phyloP scores from a whole-genome alignment of 257 asterid genomes.

The Solanum ossicruentum region DNA sequence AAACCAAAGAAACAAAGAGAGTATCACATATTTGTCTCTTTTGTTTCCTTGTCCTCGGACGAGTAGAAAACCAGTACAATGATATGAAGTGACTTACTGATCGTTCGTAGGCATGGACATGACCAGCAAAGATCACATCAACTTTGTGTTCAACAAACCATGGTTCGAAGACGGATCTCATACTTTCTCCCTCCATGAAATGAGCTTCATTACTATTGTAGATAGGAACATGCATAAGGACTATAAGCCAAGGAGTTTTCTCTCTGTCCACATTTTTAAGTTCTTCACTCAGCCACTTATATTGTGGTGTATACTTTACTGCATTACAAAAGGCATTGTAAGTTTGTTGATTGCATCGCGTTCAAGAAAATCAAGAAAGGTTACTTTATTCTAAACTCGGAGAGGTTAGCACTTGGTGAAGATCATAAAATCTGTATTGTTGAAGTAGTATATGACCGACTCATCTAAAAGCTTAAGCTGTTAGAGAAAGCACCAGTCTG shows the following conservation, averaged over 20 bases:
- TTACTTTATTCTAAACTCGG: not conserved
- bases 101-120: constrained; percentile 95
- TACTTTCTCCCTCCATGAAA: constrained; percentile 96
- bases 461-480: not conserved
- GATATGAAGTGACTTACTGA: constrained; percentile 50
- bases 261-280: constrained; percentile 59
- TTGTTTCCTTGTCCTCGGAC: not conserved
- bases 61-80: not conserved
- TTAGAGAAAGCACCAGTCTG: not conserved
- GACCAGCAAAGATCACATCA: constrained; percentile 87
- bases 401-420: not conserved
- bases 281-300: constrained; percentile 66
- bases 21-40: not conserved
- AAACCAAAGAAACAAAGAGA: not conserved
- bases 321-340: constrained; percentile 8
- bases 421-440: not conserved
- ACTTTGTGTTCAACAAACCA: constrained; percentile 85
- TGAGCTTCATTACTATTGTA: constrained; percentile 91
- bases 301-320: constrained; percentile 94
- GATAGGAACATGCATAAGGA: constrained; percentile 85
- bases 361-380: not conserved
- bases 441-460: not conserved
- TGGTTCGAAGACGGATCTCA: constrained; percentile 72
- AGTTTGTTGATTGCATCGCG: not conserved
- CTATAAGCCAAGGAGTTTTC: constrained; percentile 96